These are phyloP conservation scores for Cyclotella atomus DNA, from an alignment of 108 stramenopile species.

Conservation along the genomic window DNA sequence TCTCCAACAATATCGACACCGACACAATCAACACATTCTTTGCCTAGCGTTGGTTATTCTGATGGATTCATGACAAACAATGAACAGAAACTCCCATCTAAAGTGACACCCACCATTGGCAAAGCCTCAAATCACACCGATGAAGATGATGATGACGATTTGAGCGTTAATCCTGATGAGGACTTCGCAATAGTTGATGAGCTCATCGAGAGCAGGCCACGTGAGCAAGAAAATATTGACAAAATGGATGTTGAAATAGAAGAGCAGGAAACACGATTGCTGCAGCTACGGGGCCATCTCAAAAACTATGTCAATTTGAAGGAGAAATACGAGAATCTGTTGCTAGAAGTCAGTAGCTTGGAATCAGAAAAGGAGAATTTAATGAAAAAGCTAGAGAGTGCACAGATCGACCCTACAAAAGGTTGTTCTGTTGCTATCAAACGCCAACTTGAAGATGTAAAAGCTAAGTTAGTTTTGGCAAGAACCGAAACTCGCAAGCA, in stretches of 20 bases:
- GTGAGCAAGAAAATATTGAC: constrained; percentile 64
- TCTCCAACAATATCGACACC: background rate
- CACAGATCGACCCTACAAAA: constrained; percentile 60
- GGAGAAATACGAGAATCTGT: constrained; percentile 72
- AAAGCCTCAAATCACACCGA: constrained; percentile 26
- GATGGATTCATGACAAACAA: background rate
- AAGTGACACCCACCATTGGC: constrained; percentile 8
- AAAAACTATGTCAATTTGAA: constrained; percentile 78
- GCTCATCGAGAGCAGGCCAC: constrained; percentile 49
- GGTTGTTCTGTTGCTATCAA: constrained; percentile 76
- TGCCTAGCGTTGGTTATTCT: background rate
- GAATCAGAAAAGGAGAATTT: constrained; percentile 73
- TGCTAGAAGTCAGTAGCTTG: constrained; percentile 72
- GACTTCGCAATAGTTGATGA: constrained; percentile 29
- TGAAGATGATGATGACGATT: constrained; percentile 38
- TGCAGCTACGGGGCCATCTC: constrained; percentile 70
- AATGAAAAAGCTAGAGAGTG: constrained; percentile 68
- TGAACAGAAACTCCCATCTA: background rate
- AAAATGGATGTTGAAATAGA: constrained; percentile 73
- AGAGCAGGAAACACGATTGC: constrained; percentile 67
- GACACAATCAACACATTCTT: background rate
- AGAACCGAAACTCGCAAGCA: constrained; percentile 71
- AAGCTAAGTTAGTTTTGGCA: constrained; percentile 63
- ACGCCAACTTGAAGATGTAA: constrained; percentile 72
- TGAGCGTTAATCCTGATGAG: constrained; percentile 16